Evolutionary conservation across 116 monocot species (phyloP), one percentile per base, ranked within the genome.

Genomic region (Cymodocea nodosa): DNA sequence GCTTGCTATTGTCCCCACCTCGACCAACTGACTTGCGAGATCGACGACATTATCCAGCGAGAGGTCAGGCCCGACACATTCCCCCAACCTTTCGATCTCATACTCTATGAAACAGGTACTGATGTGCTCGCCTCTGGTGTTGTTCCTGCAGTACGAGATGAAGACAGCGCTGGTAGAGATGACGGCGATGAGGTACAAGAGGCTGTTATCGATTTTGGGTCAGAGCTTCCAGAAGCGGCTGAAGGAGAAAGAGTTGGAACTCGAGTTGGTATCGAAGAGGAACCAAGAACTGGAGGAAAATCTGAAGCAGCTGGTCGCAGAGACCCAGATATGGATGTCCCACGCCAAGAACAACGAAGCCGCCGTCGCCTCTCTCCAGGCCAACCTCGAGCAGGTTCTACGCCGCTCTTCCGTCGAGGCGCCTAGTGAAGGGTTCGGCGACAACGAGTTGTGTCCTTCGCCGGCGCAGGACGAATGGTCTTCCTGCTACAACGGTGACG

Each of bases 291-390:
- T 90, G 20, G 81, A 90, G 65, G 79, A 79, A 65, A 79, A 52
- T 50, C 49, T 86, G 0, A 51, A 64, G 17, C 81, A 79, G 57
- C 20, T 81, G 25, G 30, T 23, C 36, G 74, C 77, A 2, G 84
- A 86, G 77, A 81, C 30, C 23, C 77, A 86, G 75, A 61, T 78
- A 52, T 86, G 86, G 86, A 76, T 84, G 70, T 66, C 59, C 39
- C 64, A 69, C 37, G 86, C 81, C 13, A 74, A 67, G 50, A 73
- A 79, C 74, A 79, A 77, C 71, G 90, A 90, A 51, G 76, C 86
- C 18, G 10, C 76, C 56, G 86, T 60, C 16, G 19, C 77, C 35
- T 68, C 30, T 25, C 75, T 90, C 51, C 69, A 66, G 7, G 1
- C 75, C 24, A 77, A 17, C 16, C 73, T 86, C 67, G 79, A 86